Evolutionary conservation across 2,329 filamentous ascomycete species (phyloP).

Genomic region (Hypoxylon sp.): DNA sequence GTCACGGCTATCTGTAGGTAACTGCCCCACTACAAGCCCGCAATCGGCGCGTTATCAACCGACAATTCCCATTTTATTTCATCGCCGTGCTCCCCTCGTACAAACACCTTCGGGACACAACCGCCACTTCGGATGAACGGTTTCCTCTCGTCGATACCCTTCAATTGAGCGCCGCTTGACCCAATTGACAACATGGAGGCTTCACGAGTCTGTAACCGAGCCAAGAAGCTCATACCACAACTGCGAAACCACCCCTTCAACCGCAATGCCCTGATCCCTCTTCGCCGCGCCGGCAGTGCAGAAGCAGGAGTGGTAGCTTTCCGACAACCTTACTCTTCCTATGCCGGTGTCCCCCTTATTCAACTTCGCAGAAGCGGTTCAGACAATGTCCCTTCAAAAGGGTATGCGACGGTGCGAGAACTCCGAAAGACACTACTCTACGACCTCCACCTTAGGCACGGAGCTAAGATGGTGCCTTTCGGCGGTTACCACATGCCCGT

Average conservation of each 20-base stretch:
- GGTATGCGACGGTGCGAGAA: slow-evolving; percentile 44
- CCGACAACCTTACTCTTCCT: slow-evolving; percentile 10
- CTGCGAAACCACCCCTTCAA: background rate
- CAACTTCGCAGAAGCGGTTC: background rate
- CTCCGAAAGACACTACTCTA: slow-evolving; percentile 80
- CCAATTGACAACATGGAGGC: slow-evolving; percentile 46
- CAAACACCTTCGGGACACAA: slow-evolving; percentile 20
- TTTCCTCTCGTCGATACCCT: slow-evolving; percentile 6
- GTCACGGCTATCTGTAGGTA: background rate
- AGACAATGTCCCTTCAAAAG: slow-evolving; percentile 13
- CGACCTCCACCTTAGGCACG: slow-evolving; percentile 81
- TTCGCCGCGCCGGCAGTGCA: background rate
- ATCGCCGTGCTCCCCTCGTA: slow-evolving; percentile 29
- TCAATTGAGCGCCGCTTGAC: slow-evolving; percentile 37
- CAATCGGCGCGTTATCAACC: slow-evolving; percentile 36
- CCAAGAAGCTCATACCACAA: slow-evolving; percentile 36
- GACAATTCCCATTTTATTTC: slow-evolving; percentile 35
- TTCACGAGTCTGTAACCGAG: slow-evolving; percentile 41
- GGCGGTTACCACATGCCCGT: slow-evolving; percentile 94
- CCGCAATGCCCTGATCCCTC: background rate
- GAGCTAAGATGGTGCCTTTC: slow-evolving; percentile 97
- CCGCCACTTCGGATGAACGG: slow-evolving; percentile 14
- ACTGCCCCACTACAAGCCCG: slow-evolving; percentile 40
- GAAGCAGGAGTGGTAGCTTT: background rate
- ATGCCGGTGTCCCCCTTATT: background rate